Base-by-base conservation (phyloP, 2,329 filamentous ascomycete genomes). In the Huntiella bhutanensis region DNA sequence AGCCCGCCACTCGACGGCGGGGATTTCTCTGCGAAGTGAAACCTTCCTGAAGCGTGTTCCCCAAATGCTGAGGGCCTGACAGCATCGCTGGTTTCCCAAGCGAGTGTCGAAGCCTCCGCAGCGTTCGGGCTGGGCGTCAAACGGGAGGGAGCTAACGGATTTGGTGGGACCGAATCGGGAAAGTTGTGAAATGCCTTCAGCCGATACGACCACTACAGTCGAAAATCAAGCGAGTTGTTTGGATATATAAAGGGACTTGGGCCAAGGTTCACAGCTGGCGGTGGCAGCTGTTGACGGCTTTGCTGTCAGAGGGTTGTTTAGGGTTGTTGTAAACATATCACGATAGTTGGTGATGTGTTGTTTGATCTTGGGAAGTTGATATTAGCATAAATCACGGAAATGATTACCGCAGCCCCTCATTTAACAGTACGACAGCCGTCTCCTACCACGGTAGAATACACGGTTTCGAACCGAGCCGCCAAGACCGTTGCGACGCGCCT, bases 401-500 rank as follows among this genome's bases (percentile, higher is more conserved):
- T 84, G 79, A 68, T 82, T 53, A 72, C 71, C 37, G 73, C 69
- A 15, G 55, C 65, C 1, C 73, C 75, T 7, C 70, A 70, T 54
- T 73, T 84, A 43, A 69, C 66, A 54, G 71, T 71, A 51, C 70
- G 75, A 53, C 73, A 76, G 16, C 82, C 83, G 43, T 87, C 91
- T 17, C 80, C 84, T 41, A 92, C 86, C 2, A 94, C 91, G n/a
- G 78, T 83, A 58, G 81, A 83, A 53, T 96, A 88, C 69, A 92
- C 82, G 28, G 83, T 95, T 47, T 91, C 87, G 33, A 95, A 87
- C 49, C 75, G 77, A 39, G 75, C 82, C 1, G 62, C 65, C 0
- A 58, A 63, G 3, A 70, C 70, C 0, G 50, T 71, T 12, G 55
- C 68, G 2, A 61, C 70, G 5, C 69, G 65, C 36, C 52, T 70